These are phyloP conservation scores for Podospora conica DNA, from an alignment of 495 filamentous ascomycete species.

Conservation along the genomic window DNA sequence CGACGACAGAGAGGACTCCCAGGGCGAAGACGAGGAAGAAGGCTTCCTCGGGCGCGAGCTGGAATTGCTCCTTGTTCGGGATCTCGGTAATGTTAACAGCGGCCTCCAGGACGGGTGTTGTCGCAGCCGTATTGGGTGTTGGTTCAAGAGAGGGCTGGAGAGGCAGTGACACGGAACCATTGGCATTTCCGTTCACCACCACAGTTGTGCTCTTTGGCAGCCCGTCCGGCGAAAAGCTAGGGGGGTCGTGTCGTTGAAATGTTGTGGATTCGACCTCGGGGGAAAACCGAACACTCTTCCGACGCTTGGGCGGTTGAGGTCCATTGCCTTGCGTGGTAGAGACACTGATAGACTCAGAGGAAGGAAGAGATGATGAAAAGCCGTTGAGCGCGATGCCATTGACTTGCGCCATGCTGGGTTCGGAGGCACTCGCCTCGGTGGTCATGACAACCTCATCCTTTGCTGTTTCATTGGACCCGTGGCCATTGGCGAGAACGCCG, in stretches of 20 bases:
- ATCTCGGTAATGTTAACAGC: slow-evolving; percentile 30
- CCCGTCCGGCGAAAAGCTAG: slow-evolving; percentile 21
- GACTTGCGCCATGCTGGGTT: background rate
- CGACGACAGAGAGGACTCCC: slow-evolving; percentile 64
- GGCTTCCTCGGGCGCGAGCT: slow-evolving; percentile 82
- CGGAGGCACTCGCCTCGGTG: slow-evolving; percentile 21
- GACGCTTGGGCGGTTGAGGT: slow-evolving; percentile 27
- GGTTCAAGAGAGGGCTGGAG: background rate
- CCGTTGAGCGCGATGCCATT: background rate
- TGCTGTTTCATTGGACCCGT: background rate
- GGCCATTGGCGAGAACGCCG: background rate
- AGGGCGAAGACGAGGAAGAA: slow-evolving; percentile 86
- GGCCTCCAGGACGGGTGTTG: background rate
- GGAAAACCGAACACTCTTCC: slow-evolving; percentile 61
- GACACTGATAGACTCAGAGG: slow-evolving; percentile 1
- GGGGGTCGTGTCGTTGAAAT: slow-evolving; percentile 44
- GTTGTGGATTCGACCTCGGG: slow-evolving; percentile 53
- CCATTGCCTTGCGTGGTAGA: slow-evolving; percentile 4
- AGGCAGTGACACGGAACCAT: background rate
- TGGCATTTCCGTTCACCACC: background rate
- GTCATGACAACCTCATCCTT: background rate
- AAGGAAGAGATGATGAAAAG: slow-evolving; percentile 2
- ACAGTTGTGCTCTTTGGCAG: background rate
- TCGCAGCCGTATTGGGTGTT: background rate
- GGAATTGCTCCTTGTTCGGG: slow-evolving; percentile 80